Base-by-base conservation (phyloP, 2,329 filamentous ascomycete species). In the Acrocalymma vagum region DNA sequence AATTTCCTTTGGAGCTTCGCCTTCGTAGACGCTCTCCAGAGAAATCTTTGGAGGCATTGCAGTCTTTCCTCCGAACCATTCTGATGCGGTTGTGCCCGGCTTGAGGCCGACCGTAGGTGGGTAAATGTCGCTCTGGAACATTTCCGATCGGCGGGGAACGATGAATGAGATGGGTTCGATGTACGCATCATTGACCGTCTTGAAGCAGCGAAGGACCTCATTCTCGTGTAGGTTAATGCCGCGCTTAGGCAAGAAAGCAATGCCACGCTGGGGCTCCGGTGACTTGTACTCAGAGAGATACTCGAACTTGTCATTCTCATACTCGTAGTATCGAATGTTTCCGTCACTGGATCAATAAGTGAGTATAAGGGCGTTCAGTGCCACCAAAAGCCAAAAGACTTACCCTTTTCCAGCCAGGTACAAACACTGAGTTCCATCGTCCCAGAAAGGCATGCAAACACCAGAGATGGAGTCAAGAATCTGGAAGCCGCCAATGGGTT, bases 361-460 rank as follows among this genome's bases (percentile, higher is more conserved):
- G 23, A 24, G 3, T 9, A 3, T 29, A 5, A 20, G 4, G 5
- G 9, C 13, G 16, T 21, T 15, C 2, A 16, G 6, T 20, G 24
- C 3, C n/a, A n/a, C n/a, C n/a, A n/a, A n/a, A n/a, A n/a, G n/a
- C n/a, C n/a, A n/a, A 13, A 16, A 7, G 23, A 74, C 87, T 77
- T 73, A 93, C 90, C 93, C 94, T 78, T 97, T 97, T 68, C 94
- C 94, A 62, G 94, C 94, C 66, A 99, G 82, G 73, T 96, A 99
- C 64, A 99, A 78, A 69, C 90, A 95, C 75, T 94, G 91, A 36
- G 90, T 96, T 47, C 92, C 90, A 47, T 97, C 93, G 69, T 99
- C 94, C 94, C 94, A 99, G 82, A 99, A 97, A 21, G 94, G 94
- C 90, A 99, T 96, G 80, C 91, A 95, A 45, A 99, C 92, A 69